phyloP scores from a whole-genome alignment of 2,329 filamentous ascomycete species.

The Ascochyta lentis region DNA sequence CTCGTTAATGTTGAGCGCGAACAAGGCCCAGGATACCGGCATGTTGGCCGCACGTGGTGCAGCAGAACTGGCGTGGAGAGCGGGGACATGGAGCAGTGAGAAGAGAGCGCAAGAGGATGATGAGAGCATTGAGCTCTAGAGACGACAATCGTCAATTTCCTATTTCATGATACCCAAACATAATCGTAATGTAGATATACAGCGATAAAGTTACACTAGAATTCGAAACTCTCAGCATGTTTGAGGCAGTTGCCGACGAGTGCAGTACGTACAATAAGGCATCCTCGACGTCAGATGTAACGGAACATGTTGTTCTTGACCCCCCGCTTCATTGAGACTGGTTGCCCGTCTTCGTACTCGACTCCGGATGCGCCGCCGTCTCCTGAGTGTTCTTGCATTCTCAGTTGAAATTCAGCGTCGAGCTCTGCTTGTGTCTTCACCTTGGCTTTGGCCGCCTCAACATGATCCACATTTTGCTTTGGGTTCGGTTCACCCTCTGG shows the following conservation, averaged over 20 bases:
- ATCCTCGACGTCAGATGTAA: constrained; percentile 58
- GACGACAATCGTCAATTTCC: constrained; percentile 1
- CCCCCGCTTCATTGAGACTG: constrained; percentile 74
- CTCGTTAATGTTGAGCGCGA: constrained; percentile 20
- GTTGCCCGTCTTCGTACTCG: constrained; percentile 77
- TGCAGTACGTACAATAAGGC: constrained; percentile 1
- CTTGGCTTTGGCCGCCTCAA: constrained; percentile 28
- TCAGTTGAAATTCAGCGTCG: constrained; percentile 70
- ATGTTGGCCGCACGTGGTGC: constrained; percentile 33
- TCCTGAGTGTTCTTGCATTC: constrained; percentile 71
- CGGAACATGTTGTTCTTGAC: constrained; percentile 82
- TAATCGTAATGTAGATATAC: constrained; percentile 16
- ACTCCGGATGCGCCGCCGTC: constrained; percentile 74
- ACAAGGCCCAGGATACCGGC: constrained; percentile 12
- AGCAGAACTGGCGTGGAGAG: constrained; percentile 28
- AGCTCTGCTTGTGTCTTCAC: constrained; percentile 66
- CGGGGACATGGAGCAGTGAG: constrained; percentile 7
- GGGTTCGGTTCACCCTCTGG: constrained; percentile 10
- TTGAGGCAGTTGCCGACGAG: not conserved
- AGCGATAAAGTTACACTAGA: constrained; percentile 12
- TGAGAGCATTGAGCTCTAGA: constrained; percentile 17
- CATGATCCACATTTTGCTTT: constrained; percentile 12
- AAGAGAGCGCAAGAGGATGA: not conserved
- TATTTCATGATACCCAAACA: constrained; percentile 17
- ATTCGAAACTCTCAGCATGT: constrained; percentile 1